A percentile compares a stretch with the other conserved stretches of the same genome.
Evolutionary conservation across 2,329 filamentous ascomycete species (phyloP).

Genomic region (Alternaria brassicae): DNA sequence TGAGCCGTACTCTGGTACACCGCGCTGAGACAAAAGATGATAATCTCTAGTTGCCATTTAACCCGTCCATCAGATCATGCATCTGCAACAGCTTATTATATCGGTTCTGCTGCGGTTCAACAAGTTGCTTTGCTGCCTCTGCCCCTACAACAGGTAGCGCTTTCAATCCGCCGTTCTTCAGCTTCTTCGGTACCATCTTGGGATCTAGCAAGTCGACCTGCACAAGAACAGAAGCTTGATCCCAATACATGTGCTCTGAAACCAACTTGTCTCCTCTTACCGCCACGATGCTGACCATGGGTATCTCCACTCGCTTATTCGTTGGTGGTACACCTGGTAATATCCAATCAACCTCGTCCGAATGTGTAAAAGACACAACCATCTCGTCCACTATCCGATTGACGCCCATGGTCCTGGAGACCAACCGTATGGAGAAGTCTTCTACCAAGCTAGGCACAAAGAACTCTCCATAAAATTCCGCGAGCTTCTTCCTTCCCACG

Average conservation of each 20-base stretch:
- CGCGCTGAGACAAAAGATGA: conserved; percentile 12
- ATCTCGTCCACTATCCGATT: conserved; percentile 68
- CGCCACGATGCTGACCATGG: conserved; percentile 63
- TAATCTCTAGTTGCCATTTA: conserved; percentile 21
- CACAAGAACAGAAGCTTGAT: conserved; percentile 64
- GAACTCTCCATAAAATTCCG: conserved; percentile 63
- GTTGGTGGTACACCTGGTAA: conserved; percentile 64
- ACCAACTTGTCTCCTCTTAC: conserved; percentile 61
- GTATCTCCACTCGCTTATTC: conserved; percentile 62
- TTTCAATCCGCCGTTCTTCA: conserved; percentile 51
- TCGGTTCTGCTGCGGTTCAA: conserved; percentile 50
- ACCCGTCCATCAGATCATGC: conserved; percentile 43
- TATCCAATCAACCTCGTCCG: conserved; percentile 64
- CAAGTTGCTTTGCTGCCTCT: conserved; percentile 53
- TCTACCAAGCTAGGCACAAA: conserved; percentile 63
- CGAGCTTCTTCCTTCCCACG: conserved; percentile 52
- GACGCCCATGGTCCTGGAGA: conserved; percentile 63
- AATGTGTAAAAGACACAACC: conserved; percentile 63
- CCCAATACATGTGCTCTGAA: conserved; percentile 67
- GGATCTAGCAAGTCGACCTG: conserved; percentile 64
- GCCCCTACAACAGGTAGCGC: conserved; percentile 51
- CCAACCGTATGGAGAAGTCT: conserved; percentile 60
- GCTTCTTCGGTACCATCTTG: conserved; percentile 56
- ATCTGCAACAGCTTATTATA: conserved; percentile 52
- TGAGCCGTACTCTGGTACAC: conserved; percentile 10